Percentiles rank a stretch among this genome's conserved stretches.
Evolutionary conservation across 352 stramenopile species (phyloP).

Genomic region (Phytophthora multivora): DNA sequence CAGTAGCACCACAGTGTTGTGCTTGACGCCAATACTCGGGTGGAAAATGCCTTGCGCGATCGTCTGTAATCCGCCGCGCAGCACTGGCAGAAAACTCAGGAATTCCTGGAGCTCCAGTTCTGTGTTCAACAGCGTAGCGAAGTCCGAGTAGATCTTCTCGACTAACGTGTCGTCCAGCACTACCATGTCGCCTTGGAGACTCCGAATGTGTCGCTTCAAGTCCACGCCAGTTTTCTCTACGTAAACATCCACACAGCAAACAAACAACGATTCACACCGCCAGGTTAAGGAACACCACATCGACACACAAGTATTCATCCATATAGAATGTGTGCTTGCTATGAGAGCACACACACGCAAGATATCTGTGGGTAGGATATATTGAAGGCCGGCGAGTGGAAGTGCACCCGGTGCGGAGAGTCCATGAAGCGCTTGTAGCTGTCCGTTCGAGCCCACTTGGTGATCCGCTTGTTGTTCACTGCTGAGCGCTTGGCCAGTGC

Average conservation of each 20-base stretch:
- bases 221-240: slow-evolving; percentile 81
- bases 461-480: slow-evolving; percentile 89
- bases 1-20: slow-evolving; percentile 87
- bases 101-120: slow-evolving; percentile 87
- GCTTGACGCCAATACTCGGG: slow-evolving; percentile 85
- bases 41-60: slow-evolving; percentile 89
- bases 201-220: slow-evolving; percentile 81
- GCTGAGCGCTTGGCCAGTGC: slow-evolving; percentile 74
- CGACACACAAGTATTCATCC: slow-evolving; percentile 21
- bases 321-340: slow-evolving; percentile 19
- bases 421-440: slow-evolving; percentile 87
- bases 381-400: slow-evolving; percentile 78
- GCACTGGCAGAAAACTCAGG: slow-evolving; percentile 79
- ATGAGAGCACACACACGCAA: slow-evolving; percentile 52
- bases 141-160: slow-evolving; percentile 85
- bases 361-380: slow-evolving; percentile 69
- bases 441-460: slow-evolving; percentile 84
- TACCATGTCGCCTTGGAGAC: slow-evolving; percentile 74
- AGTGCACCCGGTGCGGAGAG: slow-evolving; percentile 45
- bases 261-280: slow-evolving; percentile 10
- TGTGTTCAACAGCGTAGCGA: slow-evolving; percentile 69
- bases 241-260: slow-evolving; percentile 52
- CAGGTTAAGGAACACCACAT: slow-evolving; percentile 54
- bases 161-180: slow-evolving; percentile 80
- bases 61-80: slow-evolving; percentile 76